These are phyloP conservation scores for Metschnikowia proteae DNA, from an alignment of 805 yeast genomes.

Conservation along the genomic window DNA sequence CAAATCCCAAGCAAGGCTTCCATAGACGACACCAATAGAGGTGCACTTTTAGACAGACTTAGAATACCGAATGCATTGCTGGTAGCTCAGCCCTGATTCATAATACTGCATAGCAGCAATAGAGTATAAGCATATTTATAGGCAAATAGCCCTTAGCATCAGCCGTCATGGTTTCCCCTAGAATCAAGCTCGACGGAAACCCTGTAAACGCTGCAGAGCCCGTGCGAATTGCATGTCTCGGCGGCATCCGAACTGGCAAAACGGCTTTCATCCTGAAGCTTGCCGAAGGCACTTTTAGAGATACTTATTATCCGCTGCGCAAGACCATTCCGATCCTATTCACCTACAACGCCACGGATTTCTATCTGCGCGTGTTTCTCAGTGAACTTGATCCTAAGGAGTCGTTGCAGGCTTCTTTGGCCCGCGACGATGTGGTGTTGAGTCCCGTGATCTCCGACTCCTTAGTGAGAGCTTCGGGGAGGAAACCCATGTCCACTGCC, in stretches of 20 bases:
- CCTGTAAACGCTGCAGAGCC: conserved; percentile 32
- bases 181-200: conserved; percentile 1
- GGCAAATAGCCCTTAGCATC: too few species aligned
- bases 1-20: too few species aligned
- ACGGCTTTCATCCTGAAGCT: conserved; percentile 53
- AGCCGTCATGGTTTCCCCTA: background rate
- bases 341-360: conserved; percentile 44
- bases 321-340: conserved; percentile 56
- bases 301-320: conserved; percentile 72
- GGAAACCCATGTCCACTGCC: background rate
- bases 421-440: conserved; percentile 17
- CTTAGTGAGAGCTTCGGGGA: conserved; percentile 4
- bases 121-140: too few species aligned
- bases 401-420: conserved; percentile 14
- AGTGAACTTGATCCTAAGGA: conserved; percentile 20
- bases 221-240: conserved; percentile 55
- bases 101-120: too few species aligned
- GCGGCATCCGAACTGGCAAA: conserved; percentile 59
- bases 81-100: too few species aligned
- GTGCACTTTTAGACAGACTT: too few species aligned
- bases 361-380: conserved; percentile 17
- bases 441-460: conserved; percentile 32
- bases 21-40: too few species aligned
- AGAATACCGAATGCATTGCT: too few species aligned
- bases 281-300: conserved; percentile 48